Base-by-base conservation (phyloP, 495 filamentous ascomycete genomes). In the Jackrogersella multiformis region DNA sequence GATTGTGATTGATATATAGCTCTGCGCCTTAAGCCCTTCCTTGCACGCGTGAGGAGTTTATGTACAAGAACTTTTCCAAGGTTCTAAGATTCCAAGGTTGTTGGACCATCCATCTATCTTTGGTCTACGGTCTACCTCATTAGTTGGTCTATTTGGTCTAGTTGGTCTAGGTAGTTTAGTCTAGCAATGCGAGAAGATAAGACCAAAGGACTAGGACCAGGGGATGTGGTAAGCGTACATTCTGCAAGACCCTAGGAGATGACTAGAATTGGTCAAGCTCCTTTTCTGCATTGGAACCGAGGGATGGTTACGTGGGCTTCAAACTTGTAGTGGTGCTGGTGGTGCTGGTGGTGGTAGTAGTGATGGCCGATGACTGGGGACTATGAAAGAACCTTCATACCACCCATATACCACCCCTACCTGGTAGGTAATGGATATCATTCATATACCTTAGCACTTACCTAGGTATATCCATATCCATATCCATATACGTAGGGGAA, bases 1-100 rank as follows among this genome's bases (percentile, higher is more conserved):
- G 49, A 57, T 64, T 64, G 44, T 57, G 58, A 63, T 59, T 68
- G 54, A 69, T 69, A 69, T 69, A 69, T 69, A 69, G 60, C 59
- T 64, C 66, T 64, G 24, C 42, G 60, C 46, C 54, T 68, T 63
- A 59, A 54, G n/a, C 20, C 23, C 12, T 49, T 52, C 23, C 21
- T 63, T 45, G 39, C 36, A 28, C 34, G 30, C 39, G 59, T 63
- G 65, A 63, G 45, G 55, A 55, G 65, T 45, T 58, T 57, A 53
- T n/a, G 32, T n/a, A 42, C 7, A 30, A 38, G 24, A 28, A 41
- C 39, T 57, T n/a, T n/a, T n/a, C n/a, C n/a, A n/a, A n/a, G n/a
- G n/a, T n/a, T n/a, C n/a, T n/a, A n/a, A n/a, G n/a, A n/a, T n/a
- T n/a, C n/a, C n/a, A n/a, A n/a, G n/a, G n/a, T n/a, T 23, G 24